Evolutionary conservation across 805 yeast species (phyloP), one percentile per base, ranked within the genome.

Genomic region (Starmerella asiatica): DNA sequence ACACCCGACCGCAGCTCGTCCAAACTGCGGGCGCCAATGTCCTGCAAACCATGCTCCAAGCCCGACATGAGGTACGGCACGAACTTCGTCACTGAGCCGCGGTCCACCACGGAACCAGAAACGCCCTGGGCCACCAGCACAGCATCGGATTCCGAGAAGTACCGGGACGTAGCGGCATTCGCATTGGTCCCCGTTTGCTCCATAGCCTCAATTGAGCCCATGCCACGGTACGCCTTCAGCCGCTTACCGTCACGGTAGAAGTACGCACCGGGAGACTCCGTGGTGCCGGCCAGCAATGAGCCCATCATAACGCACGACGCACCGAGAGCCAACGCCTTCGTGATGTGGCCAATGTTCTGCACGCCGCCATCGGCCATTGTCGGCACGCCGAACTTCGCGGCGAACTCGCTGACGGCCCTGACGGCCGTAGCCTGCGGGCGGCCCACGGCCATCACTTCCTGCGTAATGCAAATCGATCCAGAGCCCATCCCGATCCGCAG

Each of bases 361-460:
- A 91, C 77, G 76, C 98, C 98, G 73, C 98, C 98, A 62, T 91
- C 98, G 52, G 98, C 98, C 55, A 91, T 85, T 67, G 94, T 82
- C 61, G 98, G 97, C 51, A 91, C 94, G 61, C 98, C 98, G 60
- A 88, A 91, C 62, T 76, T 73, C 65, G 77, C 79, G 51, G 97
- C 93, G 60, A 91, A 86, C 69, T 88, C 86, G 49, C 91, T 72
- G 40, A 91, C 98, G 52, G 76, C 79, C 72, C 75, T 86, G 40
- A 91, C 97, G 46, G 98, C 98, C 51, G 97, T 85, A 68, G 97
- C 98, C 71, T 91, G 98, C 46, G 98, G 98, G 73, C 98, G 85
- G 68, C 98, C 98, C 68, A 95, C 93, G 38, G 98, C 98, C 98
- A 91, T 91, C 45, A 91, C 98, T 69, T 91, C 98, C 70, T 91